Conservation (phyloP, 768 basidiomycete genomes). For the Pleurotus cornucopiae region DNA sequence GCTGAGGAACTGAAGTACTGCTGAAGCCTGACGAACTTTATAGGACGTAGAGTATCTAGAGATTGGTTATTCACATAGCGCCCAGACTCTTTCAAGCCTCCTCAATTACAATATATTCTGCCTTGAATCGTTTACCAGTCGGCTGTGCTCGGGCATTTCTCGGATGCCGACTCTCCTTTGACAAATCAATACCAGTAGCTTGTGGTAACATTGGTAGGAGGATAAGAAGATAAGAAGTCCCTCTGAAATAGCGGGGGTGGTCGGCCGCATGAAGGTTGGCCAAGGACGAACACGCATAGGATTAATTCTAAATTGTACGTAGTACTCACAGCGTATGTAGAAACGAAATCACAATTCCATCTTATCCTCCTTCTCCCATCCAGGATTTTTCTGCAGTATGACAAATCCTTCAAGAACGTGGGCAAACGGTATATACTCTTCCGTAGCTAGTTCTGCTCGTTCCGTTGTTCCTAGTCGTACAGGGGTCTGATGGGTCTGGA, state of each 20-base stretch:
- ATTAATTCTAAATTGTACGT: slow-evolving; percentile 7
- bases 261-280: too few relatives aligned
- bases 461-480: slow-evolving; percentile 94
- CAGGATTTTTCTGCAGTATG: slow-evolving; percentile 88
- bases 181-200: too few relatives aligned
- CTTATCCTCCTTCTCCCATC: slow-evolving; percentile 82
- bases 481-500: slow-evolving; percentile 97
- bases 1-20: too few relatives aligned
- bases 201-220: background rate
- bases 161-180: too few relatives aligned
- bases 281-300: background rate
- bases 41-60: too few relatives aligned
- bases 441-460: slow-evolving; percentile 92
- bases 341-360: slow-evolving; percentile 58
- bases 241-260: background rate
- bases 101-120: too few relatives aligned
- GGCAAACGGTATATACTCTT: slow-evolving; percentile 91
- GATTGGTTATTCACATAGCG: too few relatives aligned
- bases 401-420: slow-evolving; percentile 92
- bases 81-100: too few relatives aligned
- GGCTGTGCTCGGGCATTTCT: too few relatives aligned
- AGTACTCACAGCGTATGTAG: slow-evolving; percentile 3
- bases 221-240: background rate
- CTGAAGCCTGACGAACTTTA: too few relatives aligned
- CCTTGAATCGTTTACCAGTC: too few relatives aligned